Evolutionary conservation across 139 green algal genomes (phyloP).

Genomic region (Yamagishiella unicocca): DNA sequence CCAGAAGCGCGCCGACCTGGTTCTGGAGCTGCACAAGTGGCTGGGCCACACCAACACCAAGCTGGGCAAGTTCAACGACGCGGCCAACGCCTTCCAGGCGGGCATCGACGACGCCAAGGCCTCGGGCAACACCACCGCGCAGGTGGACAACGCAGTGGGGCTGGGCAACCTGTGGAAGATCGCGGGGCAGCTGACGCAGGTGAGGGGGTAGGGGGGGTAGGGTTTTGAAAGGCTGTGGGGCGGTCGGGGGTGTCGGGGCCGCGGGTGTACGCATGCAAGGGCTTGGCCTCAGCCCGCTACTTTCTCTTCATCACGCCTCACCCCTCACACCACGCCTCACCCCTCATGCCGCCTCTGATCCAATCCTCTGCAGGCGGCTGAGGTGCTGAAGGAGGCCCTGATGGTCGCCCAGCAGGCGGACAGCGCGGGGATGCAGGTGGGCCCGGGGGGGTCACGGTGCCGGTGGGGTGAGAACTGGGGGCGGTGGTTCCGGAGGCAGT

Average conservation of each 20-base stretch:
- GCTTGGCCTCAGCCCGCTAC: neutral
- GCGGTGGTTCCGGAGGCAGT: no score
- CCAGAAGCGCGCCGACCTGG: conserved; percentile 4
- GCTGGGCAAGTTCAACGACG: conserved; percentile 26
- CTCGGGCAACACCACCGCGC: conserved; percentile 14
- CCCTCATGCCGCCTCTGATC: no score
- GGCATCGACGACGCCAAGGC: conserved; percentile 21
- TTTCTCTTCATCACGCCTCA: neutral
- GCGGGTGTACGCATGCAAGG: neutral
- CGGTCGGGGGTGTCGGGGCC: neutral
- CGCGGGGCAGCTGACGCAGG: conserved; percentile 5
- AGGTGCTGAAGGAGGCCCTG: conserved; percentile 40
- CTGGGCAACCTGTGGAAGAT: conserved; percentile 46
- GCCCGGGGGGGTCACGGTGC: no score
- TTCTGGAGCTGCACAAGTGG: conserved; percentile 40
- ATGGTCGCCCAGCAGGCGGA: conserved; percentile 20
- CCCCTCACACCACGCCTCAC: neutral
- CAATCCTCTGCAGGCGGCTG: neutral
- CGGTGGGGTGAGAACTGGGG: no score
- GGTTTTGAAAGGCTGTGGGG: neutral
- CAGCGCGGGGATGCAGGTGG: conserved; percentile 41
- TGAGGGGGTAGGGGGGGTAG: neutral
- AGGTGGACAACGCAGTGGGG: conserved; percentile 41
- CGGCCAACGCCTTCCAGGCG: conserved; percentile 22
- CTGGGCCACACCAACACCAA: conserved; percentile 41